Conservation (phyloP, 2,329 filamentous ascomycete genomes). For the Aspergillus novoparasiticus region DNA sequence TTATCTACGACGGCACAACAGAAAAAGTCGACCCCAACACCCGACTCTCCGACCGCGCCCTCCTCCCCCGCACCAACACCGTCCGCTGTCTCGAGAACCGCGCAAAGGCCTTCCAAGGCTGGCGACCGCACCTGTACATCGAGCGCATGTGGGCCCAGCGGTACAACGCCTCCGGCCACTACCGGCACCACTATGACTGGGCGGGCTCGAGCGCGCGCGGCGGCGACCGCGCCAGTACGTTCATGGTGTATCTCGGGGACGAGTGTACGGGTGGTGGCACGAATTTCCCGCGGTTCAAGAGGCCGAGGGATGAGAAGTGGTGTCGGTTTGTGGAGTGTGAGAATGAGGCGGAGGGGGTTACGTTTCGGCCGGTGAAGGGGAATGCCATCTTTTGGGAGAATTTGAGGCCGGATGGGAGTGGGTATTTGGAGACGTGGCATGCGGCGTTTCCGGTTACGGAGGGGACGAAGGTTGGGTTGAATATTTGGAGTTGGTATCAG, state of each 20-base stretch:
- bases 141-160: slow-evolving; percentile 64
- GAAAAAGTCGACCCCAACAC: slow-evolving; percentile 52
- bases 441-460: slow-evolving; percentile 59
- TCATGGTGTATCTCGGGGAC: slow-evolving; percentile 63
- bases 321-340: slow-evolving; percentile 61
- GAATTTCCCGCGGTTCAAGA: slow-evolving; percentile 58
- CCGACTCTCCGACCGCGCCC: slow-evolving; percentile 55
- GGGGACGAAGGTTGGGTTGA: slow-evolving; percentile 63
- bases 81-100: slow-evolving; percentile 63
- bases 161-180: slow-evolving; percentile 61
- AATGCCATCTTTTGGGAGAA: slow-evolving; percentile 68
- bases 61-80: slow-evolving; percentile 49
- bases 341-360: slow-evolving; percentile 47
- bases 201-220: slow-evolving; percentile 40
- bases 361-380: slow-evolving; percentile 59
- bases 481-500: slow-evolving; percentile 68
- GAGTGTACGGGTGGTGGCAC: slow-evolving; percentile 62
- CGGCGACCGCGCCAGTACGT: slow-evolving; percentile 55
- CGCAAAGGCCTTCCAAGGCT: slow-evolving; percentile 62
- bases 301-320: slow-evolving; percentile 52
- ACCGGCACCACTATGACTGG: slow-evolving; percentile 64
- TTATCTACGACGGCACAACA: slow-evolving; percentile 53
- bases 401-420: slow-evolving; percentile 56
- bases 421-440: slow-evolving; percentile 63
- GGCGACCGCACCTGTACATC: slow-evolving; percentile 59